These are phyloP conservation scores for Capsicum baccatum DNA, from an alignment of 257 asterid species.

Conservation along the genomic window DNA sequence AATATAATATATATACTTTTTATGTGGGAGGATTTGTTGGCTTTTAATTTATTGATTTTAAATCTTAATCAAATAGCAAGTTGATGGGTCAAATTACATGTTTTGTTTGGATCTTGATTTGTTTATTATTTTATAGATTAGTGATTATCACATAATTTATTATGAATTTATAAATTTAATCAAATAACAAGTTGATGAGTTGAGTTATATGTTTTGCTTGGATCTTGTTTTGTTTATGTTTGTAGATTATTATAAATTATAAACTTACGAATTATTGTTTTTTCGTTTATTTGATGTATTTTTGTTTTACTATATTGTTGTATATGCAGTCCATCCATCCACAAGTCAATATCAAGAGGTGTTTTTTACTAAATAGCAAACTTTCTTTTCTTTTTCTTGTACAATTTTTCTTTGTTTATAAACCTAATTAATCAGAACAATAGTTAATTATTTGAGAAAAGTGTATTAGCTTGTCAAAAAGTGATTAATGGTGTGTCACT, in stretches of 20 bases:
- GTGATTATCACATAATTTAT: neutral
- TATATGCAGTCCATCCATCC: too few species aligned
- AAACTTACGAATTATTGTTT: too few species aligned
- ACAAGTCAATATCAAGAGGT: too few species aligned
- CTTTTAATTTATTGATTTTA: neutral
- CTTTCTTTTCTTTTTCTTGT: too few species aligned
- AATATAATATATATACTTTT: neutral
- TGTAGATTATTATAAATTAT: neutral
- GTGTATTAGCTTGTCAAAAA: neutral
- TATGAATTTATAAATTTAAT: neutral
- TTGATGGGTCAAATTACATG: neutral
- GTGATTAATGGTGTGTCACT: neutral
- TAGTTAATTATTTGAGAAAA: neutral
- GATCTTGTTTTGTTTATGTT: neutral
- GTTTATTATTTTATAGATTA: neutral
- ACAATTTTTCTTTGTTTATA: too few species aligned
- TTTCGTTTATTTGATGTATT: too few species aligned
- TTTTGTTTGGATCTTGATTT: conserved; percentile 3
- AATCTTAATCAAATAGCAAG: neutral
- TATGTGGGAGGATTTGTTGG: neutral
- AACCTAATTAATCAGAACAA: neutral
- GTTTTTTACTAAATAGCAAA: too few species aligned
- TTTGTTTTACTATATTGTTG: too few species aligned
- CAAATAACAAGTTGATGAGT: neutral
- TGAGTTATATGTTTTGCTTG: neutral